Evolutionary conservation across 352 stramenopile species (phyloP).

Genomic region (Phytophthora kernoviae): DNA sequence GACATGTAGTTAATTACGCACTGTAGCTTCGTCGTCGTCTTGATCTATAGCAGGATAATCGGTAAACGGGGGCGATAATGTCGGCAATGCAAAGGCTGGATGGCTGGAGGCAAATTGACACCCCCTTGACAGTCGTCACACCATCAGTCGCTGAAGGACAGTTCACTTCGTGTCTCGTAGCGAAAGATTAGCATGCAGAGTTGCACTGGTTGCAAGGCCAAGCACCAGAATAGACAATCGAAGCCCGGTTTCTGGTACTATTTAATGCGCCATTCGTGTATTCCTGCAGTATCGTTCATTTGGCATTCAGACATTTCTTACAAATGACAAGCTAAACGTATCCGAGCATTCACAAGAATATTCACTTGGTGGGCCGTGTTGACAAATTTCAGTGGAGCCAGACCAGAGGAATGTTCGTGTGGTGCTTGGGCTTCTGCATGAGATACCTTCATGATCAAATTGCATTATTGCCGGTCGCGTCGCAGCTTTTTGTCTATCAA

Average conservation of each 20-base stretch:
- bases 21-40: conserved; percentile 26
- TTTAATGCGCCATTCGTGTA: background rate
- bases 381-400: conserved; percentile 6
- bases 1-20: conserved; percentile 92
- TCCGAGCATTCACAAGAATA: conserved; percentile 10
- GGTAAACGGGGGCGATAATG: conserved; percentile 24
- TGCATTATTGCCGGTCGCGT: conserved; percentile 14
- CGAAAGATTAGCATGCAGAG: conserved; percentile 32
- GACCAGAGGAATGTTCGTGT: conserved; percentile 23
- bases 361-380: conserved; percentile 20
- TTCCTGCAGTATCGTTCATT: too few species aligned
- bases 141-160: background rate
- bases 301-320: conserved; percentile 8
- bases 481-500: conserved; percentile 10
- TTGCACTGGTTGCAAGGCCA: conserved; percentile 31
- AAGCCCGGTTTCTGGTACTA: background rate
- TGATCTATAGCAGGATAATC: conserved; percentile 16
- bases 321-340: conserved; percentile 15
- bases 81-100: background rate
- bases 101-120: conserved; percentile 5
- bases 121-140: background rate
- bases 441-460: conserved; percentile 16
- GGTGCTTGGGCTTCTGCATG: conserved; percentile 11
- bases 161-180: background rate
- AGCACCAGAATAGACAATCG: conserved; percentile 35